Evolutionary conservation across 1,284 basidiomycete genomes (phyloP).

Genomic region (Puccinia sorghi): DNA sequence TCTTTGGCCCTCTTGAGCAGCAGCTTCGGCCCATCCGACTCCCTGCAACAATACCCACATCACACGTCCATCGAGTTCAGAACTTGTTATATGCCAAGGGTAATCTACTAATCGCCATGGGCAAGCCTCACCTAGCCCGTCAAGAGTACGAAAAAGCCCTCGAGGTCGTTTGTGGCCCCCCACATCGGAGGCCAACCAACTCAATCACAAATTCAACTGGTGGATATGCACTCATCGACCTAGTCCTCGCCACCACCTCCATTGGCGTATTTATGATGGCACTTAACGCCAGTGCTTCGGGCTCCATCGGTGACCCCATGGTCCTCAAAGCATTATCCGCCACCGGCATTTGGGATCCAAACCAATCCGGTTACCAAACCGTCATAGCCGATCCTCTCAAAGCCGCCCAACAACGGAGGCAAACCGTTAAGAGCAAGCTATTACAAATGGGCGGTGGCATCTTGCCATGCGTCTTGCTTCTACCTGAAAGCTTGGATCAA

Average conservation of each 20-base stretch:
- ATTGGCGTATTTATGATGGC: constrained; percentile 59
- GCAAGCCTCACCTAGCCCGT: constrained; percentile 54
- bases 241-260: constrained; percentile 41
- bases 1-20: constrained; percentile 43
- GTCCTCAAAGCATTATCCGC: constrained; percentile 50
- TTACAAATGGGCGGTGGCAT: constrained; percentile 59
- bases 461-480: constrained; percentile 62
- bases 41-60: constrained; percentile 56
- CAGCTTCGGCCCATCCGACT: constrained; percentile 52
- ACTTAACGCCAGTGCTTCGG: constrained; percentile 57
- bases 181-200: constrained; percentile 35
- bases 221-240: constrained; percentile 42
- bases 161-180: constrained; percentile 52
- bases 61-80: constrained; percentile 60
- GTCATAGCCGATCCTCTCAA: constrained; percentile 56
- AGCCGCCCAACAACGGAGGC: constrained; percentile 59
- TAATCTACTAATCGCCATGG: constrained; percentile 59
- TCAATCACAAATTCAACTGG: constrained; percentile 52
- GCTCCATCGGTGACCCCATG: constrained; percentile 54
- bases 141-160: constrained; percentile 60
- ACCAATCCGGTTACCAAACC: constrained; percentile 5
- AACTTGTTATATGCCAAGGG: constrained; percentile 62
- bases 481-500: constrained; percentile 61
- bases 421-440: constrained; percentile 58
- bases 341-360: constrained; percentile 46